Base-by-base conservation (phyloP, 169 alveolate species). In the Eimeria maxima region DNA sequence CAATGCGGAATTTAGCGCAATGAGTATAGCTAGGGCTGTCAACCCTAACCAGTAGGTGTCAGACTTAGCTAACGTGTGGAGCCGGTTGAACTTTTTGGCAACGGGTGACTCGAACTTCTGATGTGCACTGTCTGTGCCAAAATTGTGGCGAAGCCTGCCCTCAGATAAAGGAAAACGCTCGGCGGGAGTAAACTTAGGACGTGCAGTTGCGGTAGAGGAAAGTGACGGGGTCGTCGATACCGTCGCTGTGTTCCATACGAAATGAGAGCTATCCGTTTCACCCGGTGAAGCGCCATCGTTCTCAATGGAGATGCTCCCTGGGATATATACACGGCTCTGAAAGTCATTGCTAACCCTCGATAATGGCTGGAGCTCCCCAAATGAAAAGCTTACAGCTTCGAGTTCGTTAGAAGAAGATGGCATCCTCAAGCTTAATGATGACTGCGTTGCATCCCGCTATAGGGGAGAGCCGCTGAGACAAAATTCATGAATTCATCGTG, bases 181-280 rank as follows among this genome's bases (percentile, higher is more conserved):
- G 24, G 33, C 47, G 50, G 80, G 50, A 69, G 80, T 27, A 69
- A 69, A 69, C 10, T 33, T 69, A 13, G 80, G 24, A 69, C 22
- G 80, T 69, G 80, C 80, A 11, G 80, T 14, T 69, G 80, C 16
- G 80, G 10, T 16, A 14, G 80, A 29, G 80, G 80, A 69, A 33
- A 69, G 80, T 69, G 80, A 2, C 8, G 80, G 80, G 80, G 80
- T 29, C 24, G 50, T 29, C 13, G 80, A 69, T 24, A 33, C 50
- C 80, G 80, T 69, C 50, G 80, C 80, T 29, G 80, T 69, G 80
- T 69, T 69, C 80, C 80, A 69, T 6, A 69, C 80, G 50, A 69
- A 69, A 16, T 14, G 80, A 69, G 80, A 69, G 50, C 50, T 69
- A 14, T 69, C 80, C 80, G 80, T 69, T 13, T 69, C 80, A 69